These are phyloP conservation scores for Pilasporangium apinafurcum DNA, from an alignment of 352 stramenopile species.

Conservation along the genomic window DNA sequence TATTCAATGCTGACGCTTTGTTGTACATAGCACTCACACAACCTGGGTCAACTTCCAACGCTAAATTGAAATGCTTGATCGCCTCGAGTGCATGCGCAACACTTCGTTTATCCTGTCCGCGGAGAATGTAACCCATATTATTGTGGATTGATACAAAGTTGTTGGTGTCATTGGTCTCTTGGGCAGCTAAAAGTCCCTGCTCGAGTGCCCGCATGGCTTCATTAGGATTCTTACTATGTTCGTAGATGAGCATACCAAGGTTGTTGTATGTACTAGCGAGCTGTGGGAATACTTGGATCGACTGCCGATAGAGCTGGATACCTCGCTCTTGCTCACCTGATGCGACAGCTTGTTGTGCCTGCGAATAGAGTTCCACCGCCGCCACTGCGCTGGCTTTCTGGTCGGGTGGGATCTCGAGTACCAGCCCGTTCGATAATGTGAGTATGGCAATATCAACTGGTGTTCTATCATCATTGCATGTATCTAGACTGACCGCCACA, in stretches of 20 bases:
- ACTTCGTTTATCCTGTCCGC: conserved; percentile 19
- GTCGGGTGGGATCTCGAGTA: too few species aligned
- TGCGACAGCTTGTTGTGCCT: too few species aligned
- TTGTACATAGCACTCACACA: conserved; percentile 59
- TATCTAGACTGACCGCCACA: too few species aligned
- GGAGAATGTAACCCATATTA: conserved; percentile 64
- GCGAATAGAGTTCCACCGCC: too few species aligned
- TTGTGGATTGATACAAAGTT: conserved; percentile 51
- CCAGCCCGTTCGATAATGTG: too few species aligned
- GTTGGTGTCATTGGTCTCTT: conserved; percentile 20
- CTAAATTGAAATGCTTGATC: conserved; percentile 54
- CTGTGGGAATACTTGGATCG: conserved; percentile 39
- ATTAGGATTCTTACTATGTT: conserved; percentile 8
- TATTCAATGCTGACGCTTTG: conserved; percentile 53
- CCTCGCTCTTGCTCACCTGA: conserved; percentile 5
- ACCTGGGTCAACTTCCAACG: conserved; percentile 22
- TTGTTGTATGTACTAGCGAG: conserved; percentile 75
- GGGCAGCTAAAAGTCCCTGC: conserved; percentile 25
- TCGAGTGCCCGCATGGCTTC: conserved; percentile 33
- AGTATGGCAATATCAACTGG: too few species aligned
- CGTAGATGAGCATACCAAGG: conserved; percentile 51
- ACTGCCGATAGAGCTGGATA: conserved; percentile 30
- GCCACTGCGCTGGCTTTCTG: too few species aligned
- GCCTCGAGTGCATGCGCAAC: conserved; percentile 32
- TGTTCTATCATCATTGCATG: too few species aligned